Base-by-base conservation (phyloP, 2,329 filamentous ascomycete species). In the Neonectria magnoliae region DNA sequence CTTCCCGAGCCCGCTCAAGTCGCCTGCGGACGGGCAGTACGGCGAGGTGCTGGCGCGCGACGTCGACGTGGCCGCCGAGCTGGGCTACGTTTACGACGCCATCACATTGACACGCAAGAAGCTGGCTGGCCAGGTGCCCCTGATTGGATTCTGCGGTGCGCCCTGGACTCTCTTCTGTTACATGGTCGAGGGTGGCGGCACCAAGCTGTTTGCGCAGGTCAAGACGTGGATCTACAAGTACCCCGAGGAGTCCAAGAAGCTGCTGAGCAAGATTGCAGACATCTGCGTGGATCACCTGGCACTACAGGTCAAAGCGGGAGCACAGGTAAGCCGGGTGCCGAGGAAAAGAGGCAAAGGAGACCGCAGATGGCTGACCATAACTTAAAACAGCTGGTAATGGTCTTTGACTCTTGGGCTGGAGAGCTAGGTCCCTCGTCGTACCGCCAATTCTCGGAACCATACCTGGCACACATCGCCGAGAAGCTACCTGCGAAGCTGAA, bases 161-260 rank as follows among this genome's bases (percentile, higher is more conserved):
- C 96, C 96, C 1, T 99, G 96, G 93, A 99, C 96, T 2, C 81
- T 99, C 64, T 87, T 99, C 76, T 97, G 95, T 83, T 99, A 99
- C 83, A 99, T 99, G 96, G 93, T 98, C 18, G 96, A 99, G 81
- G 96, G 96, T 16, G 96, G 96, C 52, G 96, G 96, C 47, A 97
- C 92, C 72, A 98, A 98, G 84, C 85, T 98, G 76, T 98, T 98
- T 82, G 90, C 93, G 65, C 91, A 97, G 81, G 91, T 89, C 75
- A 99, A 99, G 87, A 97, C 92, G 27, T 99, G 96, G 96, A 90
- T 98, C 65, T 99, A 95, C 85, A 93, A 89, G 80, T 93, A 98
- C 75, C 87, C 92, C 0, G 85, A 92, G 68, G 93, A 92, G 77
- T 90, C 91, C 66, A 94, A 96, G 83, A 88, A 85, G 66, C 81